phyloP scores from a whole-genome alignment of 257 asterid genomes.

The Nicotiana knightiana region DNA sequence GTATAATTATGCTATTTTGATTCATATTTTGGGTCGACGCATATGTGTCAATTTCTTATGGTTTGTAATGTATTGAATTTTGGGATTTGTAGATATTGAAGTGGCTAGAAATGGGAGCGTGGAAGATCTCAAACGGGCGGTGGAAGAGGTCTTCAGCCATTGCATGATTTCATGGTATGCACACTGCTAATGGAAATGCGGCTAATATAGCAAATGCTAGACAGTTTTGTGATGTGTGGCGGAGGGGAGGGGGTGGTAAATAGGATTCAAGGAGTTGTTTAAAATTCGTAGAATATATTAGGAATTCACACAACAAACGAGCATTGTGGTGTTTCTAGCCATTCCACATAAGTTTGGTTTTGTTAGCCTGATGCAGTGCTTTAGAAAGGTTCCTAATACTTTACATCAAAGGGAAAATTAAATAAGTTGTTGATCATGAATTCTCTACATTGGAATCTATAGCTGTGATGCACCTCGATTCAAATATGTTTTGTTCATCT shows the following conservation, averaged over 20 bases:
- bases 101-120: constrained; percentile 13
- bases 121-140: constrained; percentile 17
- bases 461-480: too few relatives aligned
- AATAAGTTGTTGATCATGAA: background rate
- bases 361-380: background rate
- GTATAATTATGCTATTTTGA: background rate
- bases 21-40: too few relatives aligned
- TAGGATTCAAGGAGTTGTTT: background rate
- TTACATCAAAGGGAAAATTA: background rate
- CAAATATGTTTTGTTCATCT: background rate
- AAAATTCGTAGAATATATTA: background rate
- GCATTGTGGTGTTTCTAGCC: background rate
- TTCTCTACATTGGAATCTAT: background rate
- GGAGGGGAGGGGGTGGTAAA: background rate
- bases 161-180: constrained; percentile 21
- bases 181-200: background rate
- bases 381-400: background rate
- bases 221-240: background rate
- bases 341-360: background rate
- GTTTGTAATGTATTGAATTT: background rate
- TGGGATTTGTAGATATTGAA: constrained; percentile 10
- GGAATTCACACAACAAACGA: background rate
- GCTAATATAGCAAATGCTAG: background rate
- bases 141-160: constrained; percentile 16
- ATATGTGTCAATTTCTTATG: too few relatives aligned